Evolutionary conservation across 495 filamentous ascomycete species (phyloP).

Genomic region (Tuber umbilicatum): DNA sequence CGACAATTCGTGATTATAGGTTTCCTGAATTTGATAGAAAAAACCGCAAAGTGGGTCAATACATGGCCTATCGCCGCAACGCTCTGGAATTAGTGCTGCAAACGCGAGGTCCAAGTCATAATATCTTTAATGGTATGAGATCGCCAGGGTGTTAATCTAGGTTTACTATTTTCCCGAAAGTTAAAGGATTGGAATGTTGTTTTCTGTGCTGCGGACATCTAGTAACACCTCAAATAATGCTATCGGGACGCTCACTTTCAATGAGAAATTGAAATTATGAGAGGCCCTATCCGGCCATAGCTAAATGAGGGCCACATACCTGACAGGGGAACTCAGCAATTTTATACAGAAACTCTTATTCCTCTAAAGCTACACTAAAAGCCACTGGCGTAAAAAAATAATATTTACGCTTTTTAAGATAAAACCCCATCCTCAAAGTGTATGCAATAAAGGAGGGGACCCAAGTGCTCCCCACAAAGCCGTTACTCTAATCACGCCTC

Average conservation of each 20-base stretch:
- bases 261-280: neutral
- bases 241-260: neutral
- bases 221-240: neutral
- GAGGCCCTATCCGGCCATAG: neutral
- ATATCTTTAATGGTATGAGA: neutral
- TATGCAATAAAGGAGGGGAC: neutral
- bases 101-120: neutral
- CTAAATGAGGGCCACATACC: neutral
- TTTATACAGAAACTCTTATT: neutral
- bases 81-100: neutral
- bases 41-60: too few relatives aligned
- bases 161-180: neutral
- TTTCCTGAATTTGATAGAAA: neutral
- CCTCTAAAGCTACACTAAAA: neutral
- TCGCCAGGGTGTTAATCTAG: neutral
- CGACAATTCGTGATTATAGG: neutral
- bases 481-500: neutral
- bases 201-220: neutral
- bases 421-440: neutral
- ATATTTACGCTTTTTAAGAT: neutral
- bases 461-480: neutral
- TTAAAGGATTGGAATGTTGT: neutral
- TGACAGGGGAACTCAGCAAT: neutral
- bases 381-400: neutral
- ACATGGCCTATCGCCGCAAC: neutral